phyloP scores from a whole-genome alignment of 2,329 filamentous ascomycete genomes.

The Talaromyces sp. region DNA sequence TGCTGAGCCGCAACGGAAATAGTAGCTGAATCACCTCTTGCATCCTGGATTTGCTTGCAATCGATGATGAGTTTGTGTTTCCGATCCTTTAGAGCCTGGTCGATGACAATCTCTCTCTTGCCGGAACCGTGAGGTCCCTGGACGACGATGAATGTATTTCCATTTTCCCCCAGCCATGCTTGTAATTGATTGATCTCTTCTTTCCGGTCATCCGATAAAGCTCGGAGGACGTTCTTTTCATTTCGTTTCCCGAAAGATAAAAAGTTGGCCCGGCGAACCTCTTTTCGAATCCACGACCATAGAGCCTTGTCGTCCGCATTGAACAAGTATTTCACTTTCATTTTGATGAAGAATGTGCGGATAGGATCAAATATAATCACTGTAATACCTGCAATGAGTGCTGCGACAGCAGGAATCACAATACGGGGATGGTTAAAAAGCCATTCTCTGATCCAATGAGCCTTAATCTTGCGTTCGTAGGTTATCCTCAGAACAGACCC shows the following conservation, averaged over 20 bases:
- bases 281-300: slow-evolving; percentile 77
- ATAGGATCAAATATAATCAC: slow-evolving; percentile 93
- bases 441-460: slow-evolving; percentile 83
- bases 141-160: slow-evolving; percentile 89
- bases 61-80: slow-evolving; percentile 82
- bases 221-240: slow-evolving; percentile 68
- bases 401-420: slow-evolving; percentile 78
- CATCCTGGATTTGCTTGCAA: slow-evolving; percentile 90
- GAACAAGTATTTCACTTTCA: slow-evolving; percentile 77
- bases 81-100: slow-evolving; percentile 74
- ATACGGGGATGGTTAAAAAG: slow-evolving; percentile 80
- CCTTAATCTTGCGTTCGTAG: slow-evolving; percentile 76
- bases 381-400: slow-evolving; percentile 76
- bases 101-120: slow-evolving; percentile 81
- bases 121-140: slow-evolving; percentile 90
- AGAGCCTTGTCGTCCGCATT: slow-evolving; percentile 70
- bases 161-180: slow-evolving; percentile 82
- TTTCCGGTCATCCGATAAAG: slow-evolving; percentile 84
- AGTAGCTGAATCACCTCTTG: slow-evolving; percentile 79
- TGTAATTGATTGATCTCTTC: slow-evolving; percentile 78
- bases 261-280: slow-evolving; percentile 50
- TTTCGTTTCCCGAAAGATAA: slow-evolving; percentile 47
- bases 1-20: slow-evolving; percentile 77
- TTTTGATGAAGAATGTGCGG: slow-evolving; percentile 85
- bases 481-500: slow-evolving; percentile 78